Evolutionary conservation across 2,329 filamentous ascomycete species (phyloP).

Genomic region (Arthrobotrys iridis): DNA sequence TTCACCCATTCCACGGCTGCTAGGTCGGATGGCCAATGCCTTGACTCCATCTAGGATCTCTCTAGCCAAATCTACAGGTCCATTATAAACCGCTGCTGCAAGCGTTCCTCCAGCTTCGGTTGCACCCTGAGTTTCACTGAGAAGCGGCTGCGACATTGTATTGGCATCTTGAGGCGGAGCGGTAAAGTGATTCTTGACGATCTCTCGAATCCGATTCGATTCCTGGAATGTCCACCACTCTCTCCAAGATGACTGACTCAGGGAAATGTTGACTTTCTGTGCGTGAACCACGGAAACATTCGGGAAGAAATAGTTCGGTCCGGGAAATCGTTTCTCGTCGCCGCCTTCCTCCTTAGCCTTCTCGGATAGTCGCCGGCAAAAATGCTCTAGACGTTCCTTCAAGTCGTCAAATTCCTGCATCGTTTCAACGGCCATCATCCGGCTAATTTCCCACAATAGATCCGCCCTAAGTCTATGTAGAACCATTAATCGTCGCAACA

Average conservation of each 20-base stretch:
- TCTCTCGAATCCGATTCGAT: constrained; percentile 57
- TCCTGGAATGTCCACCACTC: constrained; percentile 59
- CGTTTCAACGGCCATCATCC: constrained; percentile 56
- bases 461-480: constrained; percentile 57
- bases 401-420: constrained; percentile 57
- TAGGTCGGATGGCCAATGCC: constrained; percentile 56
- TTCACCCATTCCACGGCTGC: constrained; percentile 58
- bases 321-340: constrained; percentile 31
- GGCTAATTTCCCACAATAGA: constrained; percentile 57
- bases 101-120: constrained; percentile 22
- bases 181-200: constrained; percentile 57
- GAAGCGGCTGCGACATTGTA: constrained; percentile 10
- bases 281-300: constrained; percentile 55
- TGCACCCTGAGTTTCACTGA: constrained; percentile 27
- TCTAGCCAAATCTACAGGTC: constrained; percentile 57
- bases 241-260: constrained; percentile 58
- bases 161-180: constrained; percentile 43
- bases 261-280: constrained; percentile 55
- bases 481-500: constrained; percentile 58
- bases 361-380: constrained; percentile 53
- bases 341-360: constrained; percentile 25
- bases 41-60: constrained; percentile 58
- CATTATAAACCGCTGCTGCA: constrained; percentile 53
- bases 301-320: constrained; percentile 31
- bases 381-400: constrained; percentile 54